Conservation (phyloP, 306 rosid species). For the Lathyrus tuberosus region DNA sequence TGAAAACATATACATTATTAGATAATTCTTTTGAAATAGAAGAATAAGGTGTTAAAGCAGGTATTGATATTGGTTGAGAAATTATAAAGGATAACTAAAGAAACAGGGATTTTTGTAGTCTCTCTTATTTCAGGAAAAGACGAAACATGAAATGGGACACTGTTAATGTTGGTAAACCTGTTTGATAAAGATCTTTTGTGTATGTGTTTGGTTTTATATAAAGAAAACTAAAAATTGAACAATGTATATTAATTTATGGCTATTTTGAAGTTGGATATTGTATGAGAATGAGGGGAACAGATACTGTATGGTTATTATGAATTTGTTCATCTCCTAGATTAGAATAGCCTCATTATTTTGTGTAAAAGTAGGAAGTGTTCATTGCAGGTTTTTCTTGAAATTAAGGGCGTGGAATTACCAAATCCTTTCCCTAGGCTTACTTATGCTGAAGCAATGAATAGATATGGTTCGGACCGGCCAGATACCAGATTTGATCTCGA, state of each 20-base stretch:
- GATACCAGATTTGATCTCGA: conserved; percentile 91
- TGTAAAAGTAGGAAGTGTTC: conserved; percentile 32
- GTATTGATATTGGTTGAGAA: not conserved
- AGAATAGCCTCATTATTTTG: conserved; percentile 13
- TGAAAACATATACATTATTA: conserved; percentile 30
- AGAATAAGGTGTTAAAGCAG: conserved; percentile 9
- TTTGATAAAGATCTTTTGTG: conserved; percentile 3
- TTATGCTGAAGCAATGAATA: conserved; percentile 91
- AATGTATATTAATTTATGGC: not conserved
- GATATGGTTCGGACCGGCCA: conserved; percentile 92
- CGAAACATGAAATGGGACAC: conserved; percentile 1
- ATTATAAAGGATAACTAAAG: not conserved
- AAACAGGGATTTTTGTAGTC: not conserved
- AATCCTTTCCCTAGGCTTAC: conserved; percentile 96
- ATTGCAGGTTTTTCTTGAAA: conserved; percentile 86
- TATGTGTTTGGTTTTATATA: not conserved
- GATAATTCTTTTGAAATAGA: conserved; percentile 13
- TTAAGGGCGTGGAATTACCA: conserved; percentile 79
- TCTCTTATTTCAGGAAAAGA: not conserved
- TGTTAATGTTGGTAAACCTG: not conserved
- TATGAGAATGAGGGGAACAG: not conserved
- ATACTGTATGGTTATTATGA: conserved; percentile 12
- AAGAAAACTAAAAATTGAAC: not conserved
- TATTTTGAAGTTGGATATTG: not conserved
- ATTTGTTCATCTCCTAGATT: conserved; percentile 23